Base-by-base conservation (phyloP, 1,284 basidiomycete species). In the Cryptococcus depauperatus region DNA sequence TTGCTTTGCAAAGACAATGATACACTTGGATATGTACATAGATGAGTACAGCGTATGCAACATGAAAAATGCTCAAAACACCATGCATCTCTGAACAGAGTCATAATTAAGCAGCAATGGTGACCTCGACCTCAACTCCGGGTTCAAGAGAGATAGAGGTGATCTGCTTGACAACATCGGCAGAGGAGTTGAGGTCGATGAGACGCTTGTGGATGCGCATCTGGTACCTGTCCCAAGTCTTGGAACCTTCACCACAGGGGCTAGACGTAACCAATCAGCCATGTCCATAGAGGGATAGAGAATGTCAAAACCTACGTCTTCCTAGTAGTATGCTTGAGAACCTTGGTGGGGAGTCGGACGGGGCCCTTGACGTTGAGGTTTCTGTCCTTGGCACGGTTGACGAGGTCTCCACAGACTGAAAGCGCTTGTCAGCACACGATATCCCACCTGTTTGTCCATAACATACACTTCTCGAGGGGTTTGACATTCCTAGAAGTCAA, bases 161-260 rank as follows among this genome's bases (percentile, higher is more conserved):
- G 71, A 99, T 99, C 78, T 98, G 93, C 82, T 98, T 98, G 76
- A 99, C 95, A 62, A 97, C 88, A 78, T 98, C 95, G 69, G 87
- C 89, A 54, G 93, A 93, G 51, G 92, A 92, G 79, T 93, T 90
- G 57, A 99, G 79, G 79, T 99, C 95, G 70, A 99, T 98, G 73
- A 98, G 81, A 68, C 95, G 88, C 80, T 99, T 99, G 85, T 99
- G 93, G 62, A 99, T 81, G 79, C 92, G 91, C 77, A 99, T 83
- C 78, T 99, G 93, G 76, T 92, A 98, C 68, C 88, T 84, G 76
- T 98, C 95, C 95, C 95, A 99, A 70, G 95, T 99, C 85, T 99
- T 98, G 69, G 89, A 93, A 80, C 95, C 95, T 77, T 98, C 95
- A 92, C 95, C 95, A 73, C 95, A 95, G 75, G 92, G 71, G 86